Evolutionary conservation across 2,329 filamentous ascomycete species (phyloP).

Genomic region (Sclerotinia nivalis): DNA sequence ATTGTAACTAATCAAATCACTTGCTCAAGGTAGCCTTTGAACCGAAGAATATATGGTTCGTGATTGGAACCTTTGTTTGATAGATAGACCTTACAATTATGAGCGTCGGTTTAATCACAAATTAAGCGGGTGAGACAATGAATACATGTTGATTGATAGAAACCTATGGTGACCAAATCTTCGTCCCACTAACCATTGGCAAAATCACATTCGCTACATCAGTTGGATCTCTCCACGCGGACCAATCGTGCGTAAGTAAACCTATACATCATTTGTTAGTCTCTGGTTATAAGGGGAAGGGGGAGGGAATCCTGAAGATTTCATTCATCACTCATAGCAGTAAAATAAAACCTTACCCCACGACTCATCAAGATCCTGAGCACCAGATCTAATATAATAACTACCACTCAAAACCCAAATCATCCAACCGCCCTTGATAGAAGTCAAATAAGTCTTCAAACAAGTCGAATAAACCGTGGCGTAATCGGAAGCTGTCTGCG

Average conservation of each 20-base stretch:
- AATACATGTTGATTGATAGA: neutral
- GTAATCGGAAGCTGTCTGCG: constrained; percentile 48
- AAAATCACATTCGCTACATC: constrained; percentile 1
- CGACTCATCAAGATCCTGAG: constrained; percentile 56
- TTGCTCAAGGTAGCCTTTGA: too few relatives aligned
- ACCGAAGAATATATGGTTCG: too few relatives aligned
- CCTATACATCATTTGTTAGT: constrained; percentile 8
- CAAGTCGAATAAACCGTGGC: constrained; percentile 52
- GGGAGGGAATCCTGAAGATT: too few relatives aligned
- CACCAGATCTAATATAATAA: constrained; percentile 57
- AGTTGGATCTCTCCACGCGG: constrained; percentile 16
- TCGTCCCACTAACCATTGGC: constrained; percentile 21
- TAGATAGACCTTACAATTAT: too few relatives aligned
- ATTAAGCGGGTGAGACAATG: neutral
- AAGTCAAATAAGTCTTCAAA: constrained; percentile 46
- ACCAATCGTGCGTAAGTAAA: constrained; percentile 19
- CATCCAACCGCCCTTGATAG: constrained; percentile 53
- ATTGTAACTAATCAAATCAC: too few relatives aligned
- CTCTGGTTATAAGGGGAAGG: too few relatives aligned
- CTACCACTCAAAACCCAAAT: constrained; percentile 61
- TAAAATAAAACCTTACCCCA: constrained; percentile 52
- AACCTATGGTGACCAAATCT: constrained; percentile 17
- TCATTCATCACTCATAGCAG: neutral
- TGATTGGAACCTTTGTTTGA: too few relatives aligned
- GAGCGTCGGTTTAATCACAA: too few relatives aligned